Conservation (phyloP, 306 rosid genomes). For the Coriaria nepalensis region DNA sequence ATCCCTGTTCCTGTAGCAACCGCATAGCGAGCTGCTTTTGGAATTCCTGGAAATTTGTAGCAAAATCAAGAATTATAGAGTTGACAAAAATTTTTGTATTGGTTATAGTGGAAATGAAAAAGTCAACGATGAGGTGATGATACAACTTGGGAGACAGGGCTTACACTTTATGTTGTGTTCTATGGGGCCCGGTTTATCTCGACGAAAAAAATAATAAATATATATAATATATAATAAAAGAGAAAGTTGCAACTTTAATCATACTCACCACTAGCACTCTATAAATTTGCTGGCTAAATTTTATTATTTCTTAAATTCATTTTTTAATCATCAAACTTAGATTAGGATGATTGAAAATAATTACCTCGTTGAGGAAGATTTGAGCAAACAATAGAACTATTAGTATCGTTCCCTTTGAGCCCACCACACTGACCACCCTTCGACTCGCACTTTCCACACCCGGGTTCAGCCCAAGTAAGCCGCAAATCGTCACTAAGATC, state of each 20-base stretch:
- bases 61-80: too few species aligned
- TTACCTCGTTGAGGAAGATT: slow-evolving; percentile 29
- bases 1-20: slow-evolving; percentile 35
- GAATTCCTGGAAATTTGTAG: slow-evolving; percentile 27
- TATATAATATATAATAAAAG: background rate
- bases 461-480: slow-evolving; percentile 44
- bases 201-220: background rate
- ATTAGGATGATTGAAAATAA: too few species aligned
- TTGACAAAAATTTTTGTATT: too few species aligned
- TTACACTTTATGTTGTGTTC: too few species aligned
- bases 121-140: too few species aligned
- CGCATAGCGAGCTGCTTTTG: slow-evolving; percentile 30
- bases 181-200: too few species aligned
- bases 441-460: slow-evolving; percentile 46
- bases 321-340: too few species aligned
- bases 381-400: slow-evolving; percentile 29
- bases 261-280: too few species aligned
- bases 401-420: slow-evolving; percentile 16
- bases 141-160: too few species aligned
- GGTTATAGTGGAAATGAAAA: background rate
- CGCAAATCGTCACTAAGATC: slow-evolving; percentile 28
- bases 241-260: too few species aligned
- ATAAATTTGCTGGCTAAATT: too few species aligned
- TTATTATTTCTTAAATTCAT: too few species aligned
- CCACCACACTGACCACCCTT: slow-evolving; percentile 59